Conservation (phyloP, 345 rosid genomes). For the Pseudoturritis turrita region DNA sequence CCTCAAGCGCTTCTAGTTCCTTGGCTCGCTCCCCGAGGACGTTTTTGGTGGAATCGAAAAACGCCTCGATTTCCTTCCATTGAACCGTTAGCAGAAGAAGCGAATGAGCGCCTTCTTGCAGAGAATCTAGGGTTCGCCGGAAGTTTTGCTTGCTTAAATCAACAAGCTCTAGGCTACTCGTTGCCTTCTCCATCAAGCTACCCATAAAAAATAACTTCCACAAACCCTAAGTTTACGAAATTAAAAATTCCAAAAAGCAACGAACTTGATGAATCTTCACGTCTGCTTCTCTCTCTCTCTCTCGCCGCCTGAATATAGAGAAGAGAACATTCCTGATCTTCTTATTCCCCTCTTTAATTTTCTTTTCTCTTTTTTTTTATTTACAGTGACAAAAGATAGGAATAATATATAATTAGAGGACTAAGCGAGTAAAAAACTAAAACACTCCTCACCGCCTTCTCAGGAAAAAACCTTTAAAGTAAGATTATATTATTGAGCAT, state of each 20-base stretch:
- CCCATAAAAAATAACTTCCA: not conserved
- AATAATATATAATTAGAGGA: no score
- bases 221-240: not conserved
- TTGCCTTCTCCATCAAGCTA: constrained; percentile 28
- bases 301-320: no score
- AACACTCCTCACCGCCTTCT: no score
- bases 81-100: constrained; percentile 36
- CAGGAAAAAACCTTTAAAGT: no score
- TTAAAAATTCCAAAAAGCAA: not conserved
- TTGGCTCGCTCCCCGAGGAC: constrained; percentile 27
- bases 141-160: constrained; percentile 18
- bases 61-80: constrained; percentile 44
- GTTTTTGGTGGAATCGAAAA: constrained; percentile 24
- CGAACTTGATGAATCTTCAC: not conserved
- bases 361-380: no score
- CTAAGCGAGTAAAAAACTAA: no score
- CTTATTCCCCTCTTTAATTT: no score
- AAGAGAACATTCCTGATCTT: no score
- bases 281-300: no score
- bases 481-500: no score
- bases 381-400: no score
- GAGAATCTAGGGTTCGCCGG: constrained; percentile 26
- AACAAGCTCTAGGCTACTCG: not conserved
- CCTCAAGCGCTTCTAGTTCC: constrained; percentile 28
- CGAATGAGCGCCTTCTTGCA: constrained; percentile 40